These are phyloP conservation scores for Cruciata laevipes DNA, from an alignment of 257 asterid species.

Conservation along the genomic window DNA sequence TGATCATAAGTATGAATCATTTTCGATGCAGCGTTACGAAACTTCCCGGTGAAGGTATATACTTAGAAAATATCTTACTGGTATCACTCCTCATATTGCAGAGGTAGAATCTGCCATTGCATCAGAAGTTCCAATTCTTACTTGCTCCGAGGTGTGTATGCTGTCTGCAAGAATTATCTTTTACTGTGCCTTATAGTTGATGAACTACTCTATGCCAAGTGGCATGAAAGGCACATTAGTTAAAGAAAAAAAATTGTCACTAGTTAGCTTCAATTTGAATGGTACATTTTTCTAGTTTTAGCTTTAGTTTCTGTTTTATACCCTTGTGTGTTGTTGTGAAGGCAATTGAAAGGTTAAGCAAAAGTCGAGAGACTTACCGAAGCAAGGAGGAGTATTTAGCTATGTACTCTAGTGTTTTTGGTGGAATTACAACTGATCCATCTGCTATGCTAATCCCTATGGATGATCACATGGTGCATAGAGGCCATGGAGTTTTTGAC, in stretches of 20 bases:
- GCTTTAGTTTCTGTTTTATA: background rate
- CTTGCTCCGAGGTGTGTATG: constrained; percentile 64
- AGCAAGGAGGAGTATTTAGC: constrained; percentile 71
- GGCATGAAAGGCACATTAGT: background rate
- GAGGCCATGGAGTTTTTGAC: constrained; percentile 97
- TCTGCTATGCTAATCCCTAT: constrained; percentile 85
- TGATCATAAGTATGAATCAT: no score
- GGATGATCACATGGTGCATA: constrained; percentile 95
- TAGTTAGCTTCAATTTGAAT: background rate
- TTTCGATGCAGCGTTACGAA: background rate
- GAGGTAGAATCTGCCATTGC: constrained; percentile 28
- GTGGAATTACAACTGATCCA: constrained; percentile 85
- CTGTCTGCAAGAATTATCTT: background rate
- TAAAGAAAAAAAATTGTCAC: background rate
- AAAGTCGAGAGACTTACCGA: constrained; percentile 32
- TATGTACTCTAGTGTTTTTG: constrained; percentile 79
- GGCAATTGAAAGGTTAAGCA: constrained; percentile 67
- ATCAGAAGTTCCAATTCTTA: constrained; percentile 52
- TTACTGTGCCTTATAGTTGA: background rate
- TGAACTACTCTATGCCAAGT: background rate
- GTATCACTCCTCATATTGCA: constrained; percentile 15
- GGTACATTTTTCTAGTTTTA: background rate
- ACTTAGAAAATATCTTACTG: background rate
- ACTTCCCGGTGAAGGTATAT: background rate
- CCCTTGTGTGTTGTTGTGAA: constrained; percentile 16